Conservation (phyloP, 306 rosid genomes). For the Trifolium pratense region DNA sequence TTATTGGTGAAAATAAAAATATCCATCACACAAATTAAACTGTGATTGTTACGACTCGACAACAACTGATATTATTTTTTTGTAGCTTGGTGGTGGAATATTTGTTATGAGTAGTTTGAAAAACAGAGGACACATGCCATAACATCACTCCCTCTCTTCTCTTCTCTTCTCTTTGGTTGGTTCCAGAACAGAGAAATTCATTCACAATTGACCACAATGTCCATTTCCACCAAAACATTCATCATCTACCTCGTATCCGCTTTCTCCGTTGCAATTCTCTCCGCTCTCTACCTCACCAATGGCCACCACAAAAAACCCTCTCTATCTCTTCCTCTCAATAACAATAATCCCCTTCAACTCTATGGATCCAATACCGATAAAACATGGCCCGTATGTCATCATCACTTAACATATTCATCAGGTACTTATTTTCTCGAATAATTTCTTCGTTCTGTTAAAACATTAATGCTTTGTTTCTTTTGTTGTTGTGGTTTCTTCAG, state of each 20-base stretch:
- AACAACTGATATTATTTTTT: no score
- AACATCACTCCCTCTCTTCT: slow-evolving; percentile 27
- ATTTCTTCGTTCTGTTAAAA: not conserved
- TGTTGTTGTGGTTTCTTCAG: slow-evolving; percentile 49
- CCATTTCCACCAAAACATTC: slow-evolving; percentile 57
- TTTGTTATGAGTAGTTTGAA: no score
- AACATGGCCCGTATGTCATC: slow-evolving; percentile 70
- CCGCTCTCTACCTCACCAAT: slow-evolving; percentile 48
- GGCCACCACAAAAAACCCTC: not conserved
- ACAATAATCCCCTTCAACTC: slow-evolving; percentile 6
- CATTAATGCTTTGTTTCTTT: slow-evolving; percentile 22
- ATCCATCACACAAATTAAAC: no score
- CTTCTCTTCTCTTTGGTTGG: not conserved
- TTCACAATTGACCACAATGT: slow-evolving; percentile 40
- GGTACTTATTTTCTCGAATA: not conserved
- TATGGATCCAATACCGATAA: slow-evolving; percentile 40
- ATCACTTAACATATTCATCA: not conserved
- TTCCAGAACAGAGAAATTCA: not conserved
- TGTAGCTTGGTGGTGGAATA: no score
- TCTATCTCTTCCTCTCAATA: slow-evolving; percentile 35
- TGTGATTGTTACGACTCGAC: no score
- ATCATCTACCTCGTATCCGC: slow-evolving; percentile 60
- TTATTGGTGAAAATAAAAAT: no score
- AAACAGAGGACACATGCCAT: slow-evolving; percentile 4
- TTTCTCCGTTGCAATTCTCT: slow-evolving; percentile 63